Base-by-base conservation (phyloP, 1,139 yeast species). In the Blastobotrys capitulatus region DNA sequence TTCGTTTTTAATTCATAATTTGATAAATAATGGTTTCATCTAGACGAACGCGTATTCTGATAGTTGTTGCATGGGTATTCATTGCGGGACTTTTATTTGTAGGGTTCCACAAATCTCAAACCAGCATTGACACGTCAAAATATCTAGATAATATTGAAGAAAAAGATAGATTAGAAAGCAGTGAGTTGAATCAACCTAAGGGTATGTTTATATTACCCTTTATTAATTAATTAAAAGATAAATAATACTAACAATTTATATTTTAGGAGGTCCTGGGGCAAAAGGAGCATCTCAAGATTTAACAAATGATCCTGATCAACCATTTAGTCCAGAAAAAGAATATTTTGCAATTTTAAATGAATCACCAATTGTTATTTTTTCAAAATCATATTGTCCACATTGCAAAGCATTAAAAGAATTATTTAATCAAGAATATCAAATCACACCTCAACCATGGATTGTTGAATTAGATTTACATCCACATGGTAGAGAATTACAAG, bases 391-490 rank as follows among this genome's bases (percentile, higher is more conserved):
- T 82, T 53, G 69, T 57, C 96, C 96, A 35, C 87, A 73, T 66
- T 86, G 95, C 25, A 78, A 77, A 61, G 74, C 72, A 47, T 76
- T 89, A 59, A 92, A 90, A 71, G 74, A 76, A 32, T 71, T 89
- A 42, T 72, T 92, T 47, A 66, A 68, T 25, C 78, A 77, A 25
- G 78, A 80, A 57, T 89, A 87, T 68, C 76, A 77, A 50, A 79
- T 92, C 52, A 74, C 77, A 1, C 98, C 97, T 2, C 71, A 73
- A 38, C 90, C 88, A 5, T 64, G 74, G 12, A 76, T 86, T 44
- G 88, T 90, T 26, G 97, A 92, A 64, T 75, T 92, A 49, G 97
- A 92, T 67, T 75, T 73, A 61, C 95, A 89, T 64, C 75, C 77
- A 44, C 77, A 83, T 53, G 90, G 89, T 43, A 62, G 66, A 7